A percentile compares a stretch with the other conserved stretches of the same genome.
These are phyloP conservation scores for Aspergillus sp. DNA, from an alignment of 2,329 filamentous ascomycete genomes.

Conservation along the genomic window DNA sequence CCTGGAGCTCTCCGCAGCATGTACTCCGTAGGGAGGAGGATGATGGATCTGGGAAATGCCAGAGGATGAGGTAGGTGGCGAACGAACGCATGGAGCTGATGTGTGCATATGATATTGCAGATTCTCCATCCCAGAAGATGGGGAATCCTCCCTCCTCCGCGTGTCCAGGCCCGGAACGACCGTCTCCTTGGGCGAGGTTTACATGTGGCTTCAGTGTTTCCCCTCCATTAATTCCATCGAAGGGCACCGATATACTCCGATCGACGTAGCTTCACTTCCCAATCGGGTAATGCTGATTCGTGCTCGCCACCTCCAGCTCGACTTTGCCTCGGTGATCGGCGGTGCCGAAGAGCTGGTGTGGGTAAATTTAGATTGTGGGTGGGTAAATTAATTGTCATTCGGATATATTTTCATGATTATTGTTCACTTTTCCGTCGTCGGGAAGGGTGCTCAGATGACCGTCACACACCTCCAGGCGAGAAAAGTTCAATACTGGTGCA, in stretches of 20 bases:
- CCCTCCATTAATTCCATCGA: neutral
- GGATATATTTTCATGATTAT: neutral
- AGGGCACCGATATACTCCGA: neutral
- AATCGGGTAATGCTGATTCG: neutral
- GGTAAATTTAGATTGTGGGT: neutral
- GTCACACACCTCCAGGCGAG: neutral
- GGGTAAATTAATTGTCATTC: neutral
- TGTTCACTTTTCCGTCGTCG: too few relatives aligned
- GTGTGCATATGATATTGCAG: neutral
- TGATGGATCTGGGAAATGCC: neutral
- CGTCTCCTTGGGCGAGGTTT: neutral
- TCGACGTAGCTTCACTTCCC: neutral
- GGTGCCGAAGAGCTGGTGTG: neutral
- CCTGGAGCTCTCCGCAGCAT: too few relatives aligned
- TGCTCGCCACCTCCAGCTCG: neutral
- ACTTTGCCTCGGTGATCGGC: neutral
- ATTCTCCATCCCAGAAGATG: neutral
- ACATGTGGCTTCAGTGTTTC: neutral
- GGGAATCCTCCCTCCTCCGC: neutral
- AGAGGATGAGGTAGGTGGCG: neutral
- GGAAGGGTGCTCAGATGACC: neutral
- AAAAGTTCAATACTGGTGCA: neutral
- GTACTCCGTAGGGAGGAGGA: neutral
- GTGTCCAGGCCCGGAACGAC: neutral
- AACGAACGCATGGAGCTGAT: neutral